phyloP scores from a whole-genome alignment of 306 rosid genomes.

The Ammopiptanthus mongolicus region DNA sequence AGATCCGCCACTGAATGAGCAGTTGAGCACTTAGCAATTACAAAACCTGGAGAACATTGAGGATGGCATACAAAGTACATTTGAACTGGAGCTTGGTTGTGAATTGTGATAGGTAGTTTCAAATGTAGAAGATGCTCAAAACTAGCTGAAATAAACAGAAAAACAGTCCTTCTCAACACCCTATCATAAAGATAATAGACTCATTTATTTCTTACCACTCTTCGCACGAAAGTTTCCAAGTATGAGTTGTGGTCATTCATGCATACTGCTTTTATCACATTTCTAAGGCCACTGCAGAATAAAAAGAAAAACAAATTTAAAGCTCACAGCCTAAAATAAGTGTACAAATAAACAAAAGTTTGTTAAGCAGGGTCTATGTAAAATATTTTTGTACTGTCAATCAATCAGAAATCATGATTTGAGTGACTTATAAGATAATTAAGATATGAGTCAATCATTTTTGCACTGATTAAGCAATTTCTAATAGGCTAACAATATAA shows the following conservation, averaged over 20 bases:
- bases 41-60: slow-evolving; percentile 19
- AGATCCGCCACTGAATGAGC: too few species aligned
- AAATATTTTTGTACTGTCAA: too few species aligned
- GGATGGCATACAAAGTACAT: not conserved
- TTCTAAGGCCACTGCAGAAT: slow-evolving; percentile 40
- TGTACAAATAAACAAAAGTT: not conserved
- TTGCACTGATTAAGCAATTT: too few species aligned
- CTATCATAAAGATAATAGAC: not conserved
- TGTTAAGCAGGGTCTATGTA: too few species aligned
- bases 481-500: too few species aligned
- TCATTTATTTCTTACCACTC: slow-evolving; percentile 32
- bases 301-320: slow-evolving; percentile 16
- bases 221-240: slow-evolving; percentile 37
- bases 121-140: not conserved
- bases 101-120: slow-evolving; percentile 4
- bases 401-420: too few species aligned
- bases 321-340: not conserved
- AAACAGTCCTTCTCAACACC: not conserved
- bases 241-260: not conserved
- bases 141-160: not conserved
- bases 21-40: not conserved
- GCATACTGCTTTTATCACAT: not conserved
- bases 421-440: too few species aligned
- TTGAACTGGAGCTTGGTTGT: not conserved
- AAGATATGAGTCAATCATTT: too few species aligned